phyloP scores from a whole-genome alignment of 352 stramenopile species.

The Pythium rhizo-oryzae region DNA sequence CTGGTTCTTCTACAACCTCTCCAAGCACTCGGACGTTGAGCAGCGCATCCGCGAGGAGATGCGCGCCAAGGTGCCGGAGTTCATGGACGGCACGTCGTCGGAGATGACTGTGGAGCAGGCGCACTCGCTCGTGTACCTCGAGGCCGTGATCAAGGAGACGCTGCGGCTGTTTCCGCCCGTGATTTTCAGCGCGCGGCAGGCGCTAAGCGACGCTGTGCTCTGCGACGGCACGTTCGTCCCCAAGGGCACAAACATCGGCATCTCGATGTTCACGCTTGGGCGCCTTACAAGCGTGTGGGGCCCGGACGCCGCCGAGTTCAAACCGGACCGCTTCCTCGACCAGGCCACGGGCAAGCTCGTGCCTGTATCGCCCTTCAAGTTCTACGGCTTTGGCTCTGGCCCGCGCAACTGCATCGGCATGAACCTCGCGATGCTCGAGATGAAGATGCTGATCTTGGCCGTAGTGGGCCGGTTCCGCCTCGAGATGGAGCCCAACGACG shows the following conservation, averaged over 20 bases:
- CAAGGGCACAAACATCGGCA: slow-evolving; percentile 30
- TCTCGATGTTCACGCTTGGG: slow-evolving; percentile 36
- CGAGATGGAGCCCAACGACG: no score
- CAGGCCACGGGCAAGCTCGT: slow-evolving; percentile 13
- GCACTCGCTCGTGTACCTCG: slow-evolving; percentile 16
- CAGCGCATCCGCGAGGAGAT: slow-evolving; percentile 31
- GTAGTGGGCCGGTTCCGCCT: slow-evolving; percentile 47
- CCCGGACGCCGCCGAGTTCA: slow-evolving; percentile 33
- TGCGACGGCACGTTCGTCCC: slow-evolving; percentile 39
- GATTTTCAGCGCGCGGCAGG: slow-evolving; percentile 31
- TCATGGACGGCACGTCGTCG: slow-evolving; percentile 16
- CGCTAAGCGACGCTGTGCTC: slow-evolving; percentile 32
- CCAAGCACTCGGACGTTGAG: slow-evolving; percentile 32
- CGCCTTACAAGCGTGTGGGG: slow-evolving; percentile 36
- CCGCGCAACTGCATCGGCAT: slow-evolving; percentile 45
- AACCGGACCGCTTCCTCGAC: slow-evolving; percentile 35
- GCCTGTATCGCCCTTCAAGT: slow-evolving; percentile 36
- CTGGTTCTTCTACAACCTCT: slow-evolving; percentile 53
- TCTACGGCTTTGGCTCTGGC: slow-evolving; percentile 18
- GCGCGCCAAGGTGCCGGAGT: slow-evolving; percentile 24
- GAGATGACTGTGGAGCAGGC: slow-evolving; percentile 22
- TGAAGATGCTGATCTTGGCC: slow-evolving; percentile 38
- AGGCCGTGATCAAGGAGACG: slow-evolving; percentile 38
- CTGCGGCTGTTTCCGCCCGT: slow-evolving; percentile 39
- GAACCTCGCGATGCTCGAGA: slow-evolving; percentile 46